Conservation (phyloP, 2,329 filamentous ascomycete genomes). For the Trichoderma citrinoviride region DNA sequence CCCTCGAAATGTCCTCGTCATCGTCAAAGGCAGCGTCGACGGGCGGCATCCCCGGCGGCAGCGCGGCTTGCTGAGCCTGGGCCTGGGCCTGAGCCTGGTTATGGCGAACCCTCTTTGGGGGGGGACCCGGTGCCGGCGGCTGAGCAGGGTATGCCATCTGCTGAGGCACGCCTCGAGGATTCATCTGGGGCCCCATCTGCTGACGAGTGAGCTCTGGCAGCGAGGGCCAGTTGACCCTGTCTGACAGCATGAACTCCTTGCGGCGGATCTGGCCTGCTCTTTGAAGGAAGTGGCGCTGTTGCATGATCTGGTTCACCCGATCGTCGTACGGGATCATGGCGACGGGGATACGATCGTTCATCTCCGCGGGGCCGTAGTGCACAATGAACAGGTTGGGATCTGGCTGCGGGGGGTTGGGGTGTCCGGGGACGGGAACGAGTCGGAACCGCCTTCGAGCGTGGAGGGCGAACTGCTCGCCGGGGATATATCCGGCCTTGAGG, state of each 20-base stretch:
- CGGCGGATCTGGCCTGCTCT: conserved; percentile 76
- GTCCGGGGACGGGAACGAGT: conserved; percentile 68
- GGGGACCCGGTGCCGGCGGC: conserved; percentile 46
- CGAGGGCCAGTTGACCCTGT: conserved; percentile 85
- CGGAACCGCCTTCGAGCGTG: conserved; percentile 86
- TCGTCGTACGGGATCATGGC: conserved; percentile 63
- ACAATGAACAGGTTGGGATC: conserved; percentile 88
- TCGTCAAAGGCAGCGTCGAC: conserved; percentile 64
- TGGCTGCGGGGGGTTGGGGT: conserved; percentile 65
- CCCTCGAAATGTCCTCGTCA: conserved; percentile 82
- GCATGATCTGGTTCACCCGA: conserved; percentile 59
- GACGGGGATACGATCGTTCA: conserved; percentile 68
- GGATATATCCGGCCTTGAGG: conserved; percentile 76
- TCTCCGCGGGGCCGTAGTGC: conserved; percentile 79
- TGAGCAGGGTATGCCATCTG: conserved; percentile 62
- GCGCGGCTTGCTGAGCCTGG: conserved; percentile 33
- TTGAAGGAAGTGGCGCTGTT: conserved; percentile 63
- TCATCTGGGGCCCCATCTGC: conserved; percentile 49
- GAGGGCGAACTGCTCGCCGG: conserved; percentile 69
- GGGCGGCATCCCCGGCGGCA: conserved; percentile 34
- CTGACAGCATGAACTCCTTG: conserved; percentile 92
- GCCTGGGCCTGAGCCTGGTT: conserved; percentile 41
- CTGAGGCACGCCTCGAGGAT: conserved; percentile 52
- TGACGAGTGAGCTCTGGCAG: conserved; percentile 59
- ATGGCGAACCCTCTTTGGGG: conserved; percentile 54